Evolutionary conservation across 768 basidiomycete species (phyloP).

Genomic region (Termitomyces sp.): DNA sequence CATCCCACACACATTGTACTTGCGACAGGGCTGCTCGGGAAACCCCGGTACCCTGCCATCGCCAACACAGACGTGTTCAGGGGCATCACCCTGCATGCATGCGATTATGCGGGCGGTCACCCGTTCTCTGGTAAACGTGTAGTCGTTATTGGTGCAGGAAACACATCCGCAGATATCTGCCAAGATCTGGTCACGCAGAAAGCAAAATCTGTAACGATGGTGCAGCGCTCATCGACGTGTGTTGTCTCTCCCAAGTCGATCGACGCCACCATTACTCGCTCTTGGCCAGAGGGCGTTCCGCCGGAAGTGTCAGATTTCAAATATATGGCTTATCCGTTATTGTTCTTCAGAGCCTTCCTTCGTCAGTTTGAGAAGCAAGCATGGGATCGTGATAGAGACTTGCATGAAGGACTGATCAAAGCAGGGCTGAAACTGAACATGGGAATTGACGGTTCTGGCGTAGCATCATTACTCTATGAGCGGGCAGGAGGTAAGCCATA

Average conservation of each 20-base stretch:
- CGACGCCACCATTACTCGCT: background rate
- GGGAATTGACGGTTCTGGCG: conserved; percentile 27
- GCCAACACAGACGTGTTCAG: conserved; percentile 20
- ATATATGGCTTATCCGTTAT: conserved; percentile 16
- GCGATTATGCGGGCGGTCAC: conserved; percentile 21
- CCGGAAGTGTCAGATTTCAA: conserved; percentile 21
- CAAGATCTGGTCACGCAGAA: conserved; percentile 27
- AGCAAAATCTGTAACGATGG: conserved; percentile 32
- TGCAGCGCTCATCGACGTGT: conserved; percentile 35
- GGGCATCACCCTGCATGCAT: conserved; percentile 27
- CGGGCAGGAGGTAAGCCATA: conserved; percentile 24
- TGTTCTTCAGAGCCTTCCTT: conserved; percentile 16
- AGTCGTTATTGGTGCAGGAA: conserved; percentile 37
- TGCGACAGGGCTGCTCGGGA: conserved; percentile 31
- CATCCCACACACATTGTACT: conserved; percentile 33
- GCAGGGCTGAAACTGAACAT: conserved; percentile 31
- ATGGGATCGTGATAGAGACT: conserved; percentile 24
- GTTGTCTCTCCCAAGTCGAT: conserved; percentile 16
- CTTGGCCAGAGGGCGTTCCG: conserved; percentile 16
- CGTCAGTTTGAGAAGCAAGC: conserved; percentile 11
- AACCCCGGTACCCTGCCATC: conserved; percentile 25
- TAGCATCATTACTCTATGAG: conserved; percentile 20
- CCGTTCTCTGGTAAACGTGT: conserved; percentile 27
- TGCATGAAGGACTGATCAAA: conserved; percentile 27
- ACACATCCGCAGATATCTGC: conserved; percentile 31